These are phyloP conservation scores for Fusarium succisae DNA, from an alignment of 2,329 filamentous ascomycete species.

Conservation along the genomic window DNA sequence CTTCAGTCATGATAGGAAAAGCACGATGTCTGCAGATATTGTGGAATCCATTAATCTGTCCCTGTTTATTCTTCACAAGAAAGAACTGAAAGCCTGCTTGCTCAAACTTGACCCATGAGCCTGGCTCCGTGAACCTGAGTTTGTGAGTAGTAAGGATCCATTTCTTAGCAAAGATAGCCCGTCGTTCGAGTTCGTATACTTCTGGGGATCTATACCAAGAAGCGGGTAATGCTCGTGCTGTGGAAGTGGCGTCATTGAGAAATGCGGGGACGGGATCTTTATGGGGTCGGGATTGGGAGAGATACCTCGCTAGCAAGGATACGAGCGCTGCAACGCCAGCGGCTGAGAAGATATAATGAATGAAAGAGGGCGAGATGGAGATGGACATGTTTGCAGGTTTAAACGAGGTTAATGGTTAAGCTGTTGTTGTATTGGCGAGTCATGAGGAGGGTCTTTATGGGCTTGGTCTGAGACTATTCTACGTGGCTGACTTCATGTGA, in stretches of 20 bases:
- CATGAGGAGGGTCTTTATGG: background rate
- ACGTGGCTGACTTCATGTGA: background rate
- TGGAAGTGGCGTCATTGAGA: background rate
- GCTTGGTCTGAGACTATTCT: background rate
- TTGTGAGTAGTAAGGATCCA: slow-evolving; percentile 66
- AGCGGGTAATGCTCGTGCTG: slow-evolving; percentile 52
- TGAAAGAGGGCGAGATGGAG: background rate
- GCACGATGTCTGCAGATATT: slow-evolving; percentile 69
- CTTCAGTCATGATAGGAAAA: slow-evolving; percentile 62
- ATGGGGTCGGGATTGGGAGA: slow-evolving; percentile 9
- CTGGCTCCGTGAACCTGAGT: slow-evolving; percentile 58
- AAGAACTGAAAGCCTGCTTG: slow-evolving; percentile 65
- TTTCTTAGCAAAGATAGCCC: slow-evolving; percentile 64
- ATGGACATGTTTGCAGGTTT: background rate
- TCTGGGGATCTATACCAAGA: slow-evolving; percentile 60
- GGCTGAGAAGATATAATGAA: slow-evolving; percentile 37
- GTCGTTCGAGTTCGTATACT: slow-evolving; percentile 64
- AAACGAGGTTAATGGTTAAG: background rate
- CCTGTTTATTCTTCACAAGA: slow-evolving; percentile 57
- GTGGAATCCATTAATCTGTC: slow-evolving; percentile 66
- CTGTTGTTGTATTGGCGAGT: background rate
- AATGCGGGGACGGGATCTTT: background rate
- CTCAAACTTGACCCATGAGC: slow-evolving; percentile 64
- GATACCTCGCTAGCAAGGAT: slow-evolving; percentile 45
- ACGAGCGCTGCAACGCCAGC: slow-evolving; percentile 18